Conservation (phyloP, 345 rosid species). For the Salix caprea region DNA sequence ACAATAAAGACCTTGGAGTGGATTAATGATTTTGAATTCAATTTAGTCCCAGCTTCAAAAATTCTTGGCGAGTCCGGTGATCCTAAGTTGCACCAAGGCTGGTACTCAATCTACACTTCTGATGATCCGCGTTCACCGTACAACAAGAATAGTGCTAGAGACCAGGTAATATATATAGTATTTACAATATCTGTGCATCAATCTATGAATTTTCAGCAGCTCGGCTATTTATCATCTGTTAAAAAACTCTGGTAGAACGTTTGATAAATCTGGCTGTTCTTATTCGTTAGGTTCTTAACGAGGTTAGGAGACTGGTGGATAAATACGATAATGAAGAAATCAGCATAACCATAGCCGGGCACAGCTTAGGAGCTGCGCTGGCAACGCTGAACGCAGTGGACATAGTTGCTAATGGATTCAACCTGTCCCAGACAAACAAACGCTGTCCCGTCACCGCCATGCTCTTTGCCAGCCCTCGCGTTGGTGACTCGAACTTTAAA, state of each 20-base stretch:
- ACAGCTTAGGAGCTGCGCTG: constrained; percentile 57
- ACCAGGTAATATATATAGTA: neutral
- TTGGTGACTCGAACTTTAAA: constrained; percentile 10
- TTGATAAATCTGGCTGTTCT: neutral
- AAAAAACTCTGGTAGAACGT: neutral
- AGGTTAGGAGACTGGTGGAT: constrained; percentile 34
- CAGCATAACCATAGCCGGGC: constrained; percentile 51
- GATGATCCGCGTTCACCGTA: constrained; percentile 58
- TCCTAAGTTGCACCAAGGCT: constrained; percentile 69
- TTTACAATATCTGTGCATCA: neutral
- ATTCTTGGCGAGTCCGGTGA: constrained; percentile 38
- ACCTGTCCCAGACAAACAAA: neutral
- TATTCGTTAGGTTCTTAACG: neutral
- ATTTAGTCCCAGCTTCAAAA: constrained; percentile 44
- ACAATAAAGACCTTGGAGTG: constrained; percentile 64
- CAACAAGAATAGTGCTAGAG: constrained; percentile 23
- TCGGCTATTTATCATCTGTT: too few relatives aligned
- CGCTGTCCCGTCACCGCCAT: constrained; percentile 17
- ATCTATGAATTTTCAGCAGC: neutral
- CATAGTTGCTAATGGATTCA: constrained; percentile 25
- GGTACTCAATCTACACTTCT: constrained; percentile 83
- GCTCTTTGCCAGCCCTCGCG: constrained; percentile 11
- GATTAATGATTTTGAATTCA: constrained; percentile 57
- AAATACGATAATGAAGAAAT: constrained; percentile 41
- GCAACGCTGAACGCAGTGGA: constrained; percentile 49